A percentile compares a stretch with the other conserved stretches of the same genome.
phyloP scores from a whole-genome alignment of 768 basidiomycete species.

The Gautieria morchelliformis region DNA sequence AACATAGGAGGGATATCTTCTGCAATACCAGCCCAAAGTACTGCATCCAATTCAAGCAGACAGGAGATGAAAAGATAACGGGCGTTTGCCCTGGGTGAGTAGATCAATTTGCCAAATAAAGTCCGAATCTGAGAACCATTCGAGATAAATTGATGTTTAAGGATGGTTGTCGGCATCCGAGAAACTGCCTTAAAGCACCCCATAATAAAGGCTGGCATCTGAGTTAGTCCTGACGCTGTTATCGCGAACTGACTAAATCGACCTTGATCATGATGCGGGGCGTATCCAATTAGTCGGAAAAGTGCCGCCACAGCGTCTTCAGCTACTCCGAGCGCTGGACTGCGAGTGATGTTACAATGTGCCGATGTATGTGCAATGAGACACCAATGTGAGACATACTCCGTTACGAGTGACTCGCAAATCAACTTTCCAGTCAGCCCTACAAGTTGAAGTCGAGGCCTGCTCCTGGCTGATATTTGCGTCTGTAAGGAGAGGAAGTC shows the following conservation, averaged over 20 bases:
- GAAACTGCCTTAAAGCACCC: slow-evolving; percentile 26
- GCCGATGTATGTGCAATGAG: neutral
- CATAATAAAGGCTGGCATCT: slow-evolving; percentile 20
- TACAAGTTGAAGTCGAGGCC: neutral
- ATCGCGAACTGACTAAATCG: neutral
- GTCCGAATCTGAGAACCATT: slow-evolving; percentile 3
- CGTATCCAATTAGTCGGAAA: neutral
- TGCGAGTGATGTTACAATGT: no score
- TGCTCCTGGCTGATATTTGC: no score
- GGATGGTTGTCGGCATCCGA: slow-evolving; percentile 10
- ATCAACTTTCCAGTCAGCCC: neutral
- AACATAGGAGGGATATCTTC: slow-evolving; percentile 41
- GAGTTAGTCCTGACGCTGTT: neutral
- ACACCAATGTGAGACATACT: neutral
- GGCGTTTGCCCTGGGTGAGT: slow-evolving; percentile 48
- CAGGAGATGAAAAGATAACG: slow-evolving; percentile 60
- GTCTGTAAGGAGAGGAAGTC: neutral
- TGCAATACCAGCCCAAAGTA: slow-evolving; percentile 52
- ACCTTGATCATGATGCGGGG: neutral
- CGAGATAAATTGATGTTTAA: slow-evolving; percentile 1
- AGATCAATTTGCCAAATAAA: slow-evolving; percentile 44
- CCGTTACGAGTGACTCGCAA: neutral
- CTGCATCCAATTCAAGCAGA: slow-evolving; percentile 45
- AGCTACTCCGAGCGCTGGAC: no score
- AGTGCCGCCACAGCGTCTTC: neutral